phyloP scores from a whole-genome alignment of 495 filamentous ascomycete species.

The Trichoderma asperelloides region DNA sequence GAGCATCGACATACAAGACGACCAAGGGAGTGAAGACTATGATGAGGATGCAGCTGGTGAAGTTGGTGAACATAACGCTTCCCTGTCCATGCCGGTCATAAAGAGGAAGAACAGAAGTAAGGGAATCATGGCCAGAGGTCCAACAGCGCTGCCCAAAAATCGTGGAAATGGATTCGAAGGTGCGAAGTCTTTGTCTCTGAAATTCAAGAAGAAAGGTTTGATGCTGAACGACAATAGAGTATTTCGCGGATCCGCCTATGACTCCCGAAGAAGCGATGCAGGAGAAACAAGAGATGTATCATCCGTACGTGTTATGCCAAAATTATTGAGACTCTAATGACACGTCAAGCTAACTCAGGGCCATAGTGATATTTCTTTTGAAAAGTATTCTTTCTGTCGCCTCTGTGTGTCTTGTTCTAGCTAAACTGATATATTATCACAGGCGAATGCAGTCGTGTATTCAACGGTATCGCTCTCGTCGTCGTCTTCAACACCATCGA shows the following conservation, averaged over 20 bases:
- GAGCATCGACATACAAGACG: neutral
- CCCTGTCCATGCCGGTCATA: constrained; percentile 5
- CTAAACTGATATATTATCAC: neutral
- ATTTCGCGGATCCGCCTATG: constrained; percentile 67
- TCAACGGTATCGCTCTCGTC: constrained; percentile 65
- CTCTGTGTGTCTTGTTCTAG: neutral
- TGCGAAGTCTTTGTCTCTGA: constrained; percentile 15
- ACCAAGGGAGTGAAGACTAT: neutral
- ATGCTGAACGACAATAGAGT: constrained; percentile 39
- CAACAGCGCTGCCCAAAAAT: constrained; percentile 19
- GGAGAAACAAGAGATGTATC: constrained; percentile 50
- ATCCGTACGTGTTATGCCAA: constrained; percentile 28
- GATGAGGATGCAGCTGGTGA: neutral
- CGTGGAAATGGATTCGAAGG: constrained; percentile 37
- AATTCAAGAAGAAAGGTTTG: neutral
- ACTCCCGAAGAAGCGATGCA: constrained; percentile 55
- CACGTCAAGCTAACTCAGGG: constrained; percentile 14
- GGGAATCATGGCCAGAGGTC: constrained; percentile 10
- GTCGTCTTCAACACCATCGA: constrained; percentile 57
- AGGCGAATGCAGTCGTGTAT: constrained; percentile 82
- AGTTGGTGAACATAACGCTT: neutral
- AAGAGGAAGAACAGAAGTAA: constrained; percentile 27
- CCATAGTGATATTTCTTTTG: constrained; percentile 25
- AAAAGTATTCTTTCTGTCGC: no score
- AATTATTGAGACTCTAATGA: neutral